Evolutionary conservation across 2,329 filamentous ascomycete species (phyloP).

Genomic region (Thelonectria discophora): DNA sequence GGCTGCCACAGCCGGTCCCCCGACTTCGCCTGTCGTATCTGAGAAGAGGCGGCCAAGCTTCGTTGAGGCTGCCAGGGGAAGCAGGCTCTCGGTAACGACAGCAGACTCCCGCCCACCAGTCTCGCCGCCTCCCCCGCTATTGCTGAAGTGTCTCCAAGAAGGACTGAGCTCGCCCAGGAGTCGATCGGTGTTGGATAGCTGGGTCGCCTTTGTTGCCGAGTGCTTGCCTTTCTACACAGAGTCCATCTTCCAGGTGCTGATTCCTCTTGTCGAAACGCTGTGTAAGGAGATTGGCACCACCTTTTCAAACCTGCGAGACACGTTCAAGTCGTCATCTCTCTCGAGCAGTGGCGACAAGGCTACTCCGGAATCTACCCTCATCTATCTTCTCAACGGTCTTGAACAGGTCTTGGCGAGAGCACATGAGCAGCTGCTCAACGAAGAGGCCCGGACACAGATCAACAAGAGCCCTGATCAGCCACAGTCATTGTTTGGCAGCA

Average conservation of each 20-base stretch:
- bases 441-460: slow-evolving; percentile 74
- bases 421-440: slow-evolving; percentile 81
- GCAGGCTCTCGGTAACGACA: slow-evolving; percentile 50
- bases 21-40: slow-evolving; percentile 53
- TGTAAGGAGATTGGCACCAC: slow-evolving; percentile 79
- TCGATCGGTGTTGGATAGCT: slow-evolving; percentile 84
- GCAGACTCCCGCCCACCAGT: slow-evolving; percentile 39
- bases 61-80: slow-evolving; percentile 51
- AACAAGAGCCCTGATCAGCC: slow-evolving; percentile 83
- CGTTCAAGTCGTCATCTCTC: slow-evolving; percentile 58
- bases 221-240: slow-evolving; percentile 85
- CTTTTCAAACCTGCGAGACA: slow-evolving; percentile 74
- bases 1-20: slow-evolving; percentile 49
- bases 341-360: slow-evolving; percentile 37
- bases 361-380: slow-evolving; percentile 74
- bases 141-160: slow-evolving; percentile 86
- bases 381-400: slow-evolving; percentile 89
- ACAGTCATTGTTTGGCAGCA: slow-evolving; percentile 91
- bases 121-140: slow-evolving; percentile 67
- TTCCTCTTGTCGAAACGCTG: slow-evolving; percentile 90
- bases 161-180: slow-evolving; percentile 81
- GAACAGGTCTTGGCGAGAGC: slow-evolving; percentile 89
- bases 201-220: slow-evolving; percentile 86
- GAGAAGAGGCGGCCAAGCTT: slow-evolving; percentile 57
- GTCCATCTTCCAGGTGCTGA: slow-evolving; percentile 86